Evolutionary conservation across 2,329 filamentous ascomycete genomes (phyloP), one percentile per base, ranked within the genome.

Genomic region (Dichotomopilus funicola): DNA sequence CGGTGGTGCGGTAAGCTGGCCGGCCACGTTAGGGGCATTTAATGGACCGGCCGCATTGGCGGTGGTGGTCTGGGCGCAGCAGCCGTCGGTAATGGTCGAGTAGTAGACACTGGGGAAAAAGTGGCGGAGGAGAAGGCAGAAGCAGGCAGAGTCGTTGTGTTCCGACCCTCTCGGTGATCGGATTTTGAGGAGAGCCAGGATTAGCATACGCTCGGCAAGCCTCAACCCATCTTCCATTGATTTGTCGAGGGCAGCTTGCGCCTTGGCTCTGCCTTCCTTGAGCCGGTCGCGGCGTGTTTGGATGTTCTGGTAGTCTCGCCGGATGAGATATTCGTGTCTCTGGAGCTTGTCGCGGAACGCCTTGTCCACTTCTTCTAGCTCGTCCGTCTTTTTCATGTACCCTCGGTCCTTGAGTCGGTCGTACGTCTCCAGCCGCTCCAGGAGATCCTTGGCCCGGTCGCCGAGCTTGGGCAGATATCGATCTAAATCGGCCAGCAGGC

Each of bases 121-220:
- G 53, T 47, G 54, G 34, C 42, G 50, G 34, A 64, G 51, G 34
- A 64, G 57, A 2, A 51, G 53, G 57, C 62, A 64, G 57, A 64
- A 64, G 57, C 62, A 64, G 45, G 37, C 33, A 38, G 45, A 35
- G 4, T 50, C 54, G 49, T 13, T 36, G 44, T 56, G 54, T n/a
- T 19, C 43, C 2, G 19, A 11, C 5, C 27, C n/a, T 6, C 43
- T 40, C 1, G 49, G 11, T 9, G 46, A 38, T 11, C 55, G 49
- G 41, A 51, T 19, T 19, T 41, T 35, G 42, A 59, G 44, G 36
- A 60, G 54, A 8, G 49, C 46, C 11, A 47, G 19, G 31, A 43
- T 34, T 49, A 60, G 37, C 34, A 50, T 13, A 2, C 48, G 19
- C 50, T 55, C 50, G 19, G 59, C 56, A 11, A 10, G 42, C 13